Evolutionary conservation across 805 yeast species (phyloP).

Genomic region (Wickerhamomyces bovis): DNA sequence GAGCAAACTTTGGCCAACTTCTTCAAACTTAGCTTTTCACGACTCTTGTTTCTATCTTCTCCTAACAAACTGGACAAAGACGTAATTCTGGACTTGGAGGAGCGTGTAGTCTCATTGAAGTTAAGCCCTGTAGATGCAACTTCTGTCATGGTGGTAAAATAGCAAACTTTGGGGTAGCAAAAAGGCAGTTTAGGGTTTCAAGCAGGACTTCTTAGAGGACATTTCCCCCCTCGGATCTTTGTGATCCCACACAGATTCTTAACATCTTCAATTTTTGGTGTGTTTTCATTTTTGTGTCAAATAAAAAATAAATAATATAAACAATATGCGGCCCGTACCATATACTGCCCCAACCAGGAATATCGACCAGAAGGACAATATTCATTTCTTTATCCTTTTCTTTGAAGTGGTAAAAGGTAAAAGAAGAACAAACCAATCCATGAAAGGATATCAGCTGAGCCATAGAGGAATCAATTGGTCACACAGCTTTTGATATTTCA

Average conservation of each 20-base stretch:
- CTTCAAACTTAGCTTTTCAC: conserved; percentile 12
- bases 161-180: not conserved
- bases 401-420: too few relatives aligned
- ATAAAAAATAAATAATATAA: too few relatives aligned
- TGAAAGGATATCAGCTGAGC: not conserved
- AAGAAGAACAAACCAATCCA: too few relatives aligned
- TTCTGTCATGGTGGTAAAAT: not conserved
- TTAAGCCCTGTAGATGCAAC: not conserved
- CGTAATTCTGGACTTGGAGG: conserved; percentile 14
- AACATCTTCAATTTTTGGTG: too few relatives aligned
- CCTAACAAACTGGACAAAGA: conserved; percentile 12
- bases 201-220: not conserved
- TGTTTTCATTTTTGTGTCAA: not conserved
- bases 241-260: too few relatives aligned
- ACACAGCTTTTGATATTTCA: too few relatives aligned
- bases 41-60: conserved; percentile 2
- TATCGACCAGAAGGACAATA: too few relatives aligned
- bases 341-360: not conserved
- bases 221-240: not conserved
- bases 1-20: conserved; percentile 14
- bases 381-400: too few relatives aligned
- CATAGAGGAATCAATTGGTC: not conserved
- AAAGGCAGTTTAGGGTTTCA: not conserved
- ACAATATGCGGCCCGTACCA: not conserved
- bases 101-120: conserved; percentile 5